These are phyloP conservation scores for Emmonsiellopsis sp. DNA, from an alignment of 2,329 filamentous ascomycete species.

Conservation along the genomic window DNA sequence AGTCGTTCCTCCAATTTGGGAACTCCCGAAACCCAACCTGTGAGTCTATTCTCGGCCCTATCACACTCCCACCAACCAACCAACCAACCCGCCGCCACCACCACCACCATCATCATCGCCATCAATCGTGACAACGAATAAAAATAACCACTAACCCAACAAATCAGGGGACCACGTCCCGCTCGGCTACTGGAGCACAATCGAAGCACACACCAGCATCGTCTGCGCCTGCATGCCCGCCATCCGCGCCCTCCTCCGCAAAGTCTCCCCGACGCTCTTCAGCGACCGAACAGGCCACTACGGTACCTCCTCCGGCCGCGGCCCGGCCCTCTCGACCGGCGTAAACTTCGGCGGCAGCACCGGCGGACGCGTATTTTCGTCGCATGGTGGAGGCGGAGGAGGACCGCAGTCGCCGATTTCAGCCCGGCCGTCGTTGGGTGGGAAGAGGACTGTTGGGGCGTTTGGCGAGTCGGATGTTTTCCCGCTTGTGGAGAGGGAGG, in stretches of 20 bases:
- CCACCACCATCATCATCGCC: no score
- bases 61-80: not conserved
- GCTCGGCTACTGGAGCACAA: not conserved
- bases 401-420: not conserved
- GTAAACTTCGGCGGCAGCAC: not conserved
- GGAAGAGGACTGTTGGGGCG: not conserved
- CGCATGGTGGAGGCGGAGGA: not conserved
- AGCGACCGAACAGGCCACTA: not conserved
- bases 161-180: not conserved
- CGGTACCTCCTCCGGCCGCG: not conserved
- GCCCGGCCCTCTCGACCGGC: not conserved
- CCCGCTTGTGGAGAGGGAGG: not conserved
- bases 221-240: not conserved
- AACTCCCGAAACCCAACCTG: not conserved
- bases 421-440: not conserved
- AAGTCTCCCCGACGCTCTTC: not conserved
- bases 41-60: not conserved
- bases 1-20: not conserved
- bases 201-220: not conserved
- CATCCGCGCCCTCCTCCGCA: not conserved
- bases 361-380: not conserved
- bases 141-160: not conserved
- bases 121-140: no score
- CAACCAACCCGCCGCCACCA: not conserved
- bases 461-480: not conserved